These are phyloP conservation scores for Adansonia gregorii DNA, from an alignment of 441 rosid genomes.

Conservation along the genomic window DNA sequence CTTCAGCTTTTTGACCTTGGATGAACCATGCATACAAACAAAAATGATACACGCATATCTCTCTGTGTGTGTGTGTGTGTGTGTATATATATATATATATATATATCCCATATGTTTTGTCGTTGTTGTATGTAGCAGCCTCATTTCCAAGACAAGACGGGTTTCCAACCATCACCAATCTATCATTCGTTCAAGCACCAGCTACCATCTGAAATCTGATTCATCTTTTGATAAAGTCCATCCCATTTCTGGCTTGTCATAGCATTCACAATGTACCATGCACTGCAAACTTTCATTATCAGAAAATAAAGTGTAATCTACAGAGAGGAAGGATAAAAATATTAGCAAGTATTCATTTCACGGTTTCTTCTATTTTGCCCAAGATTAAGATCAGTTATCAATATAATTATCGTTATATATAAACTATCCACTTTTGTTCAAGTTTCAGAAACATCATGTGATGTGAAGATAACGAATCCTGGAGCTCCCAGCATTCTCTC, in stretches of 20 bases:
- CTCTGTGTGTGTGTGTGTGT: neutral
- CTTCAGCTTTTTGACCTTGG: no score
- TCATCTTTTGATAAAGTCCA: neutral
- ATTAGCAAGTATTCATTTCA: neutral
- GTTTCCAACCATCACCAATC: neutral
- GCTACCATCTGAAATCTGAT: neutral
- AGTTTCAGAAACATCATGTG: neutral
- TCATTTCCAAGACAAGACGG: neutral
- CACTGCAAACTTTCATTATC: neutral
- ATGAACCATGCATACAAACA: no score
- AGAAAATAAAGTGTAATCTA: neutral
- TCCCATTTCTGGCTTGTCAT: neutral
- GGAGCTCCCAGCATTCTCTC: neutral
- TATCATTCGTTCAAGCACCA: neutral
- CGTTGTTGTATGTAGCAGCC: neutral
- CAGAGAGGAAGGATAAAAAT: neutral
- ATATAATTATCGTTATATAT: neutral
- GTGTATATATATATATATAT: neutral
- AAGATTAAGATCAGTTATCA: neutral
- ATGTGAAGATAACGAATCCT: neutral
- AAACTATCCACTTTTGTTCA: neutral
- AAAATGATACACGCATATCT: neutral
- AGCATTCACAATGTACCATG: neutral
- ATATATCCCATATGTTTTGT: neutral
- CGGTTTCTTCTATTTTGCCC: neutral